Evolutionary conservation across 192 early-diverging fungal genomes (phyloP).

Genomic region (Lunasporangiospora selenospora): DNA sequence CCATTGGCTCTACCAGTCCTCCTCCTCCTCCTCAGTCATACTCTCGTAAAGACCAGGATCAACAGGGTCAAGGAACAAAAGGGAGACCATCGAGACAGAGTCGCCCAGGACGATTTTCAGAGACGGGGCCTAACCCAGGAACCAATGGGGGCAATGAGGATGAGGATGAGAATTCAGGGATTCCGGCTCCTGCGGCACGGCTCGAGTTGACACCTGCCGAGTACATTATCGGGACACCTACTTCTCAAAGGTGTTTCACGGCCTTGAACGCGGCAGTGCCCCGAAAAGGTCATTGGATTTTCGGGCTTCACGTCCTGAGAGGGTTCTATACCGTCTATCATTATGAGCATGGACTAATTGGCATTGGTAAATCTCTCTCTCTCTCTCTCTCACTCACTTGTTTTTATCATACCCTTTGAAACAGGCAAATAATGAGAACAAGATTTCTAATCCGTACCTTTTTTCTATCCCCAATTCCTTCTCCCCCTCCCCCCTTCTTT

Average conservation of each 20-base stretch:
- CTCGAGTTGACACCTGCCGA: slow-evolving; percentile 21
- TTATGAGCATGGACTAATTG: slow-evolving; percentile 25
- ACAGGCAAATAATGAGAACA: too few relatives aligned
- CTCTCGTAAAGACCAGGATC: too few relatives aligned
- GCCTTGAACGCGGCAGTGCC: slow-evolving; percentile 7
- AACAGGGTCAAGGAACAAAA: too few relatives aligned
- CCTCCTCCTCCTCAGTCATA: too few relatives aligned
- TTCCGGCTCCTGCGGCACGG: not conserved
- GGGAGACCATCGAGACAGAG: too few relatives aligned
- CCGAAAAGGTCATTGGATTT: slow-evolving; percentile 26
- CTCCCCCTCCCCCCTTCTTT: not conserved
- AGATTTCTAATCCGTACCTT: too few relatives aligned
- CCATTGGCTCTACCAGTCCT: too few relatives aligned
- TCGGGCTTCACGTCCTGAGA: slow-evolving; percentile 20
- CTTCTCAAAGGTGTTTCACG: slow-evolving; percentile 19
- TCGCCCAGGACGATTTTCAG: too few relatives aligned
- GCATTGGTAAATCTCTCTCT: slow-evolving; percentile 13
- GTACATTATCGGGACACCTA: slow-evolving; percentile 16
- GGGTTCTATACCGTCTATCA: slow-evolving; percentile 33
- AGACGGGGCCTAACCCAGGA: too few relatives aligned
- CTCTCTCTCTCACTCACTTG: not conserved
- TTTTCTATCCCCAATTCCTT: too few relatives aligned
- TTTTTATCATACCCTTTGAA: not conserved
- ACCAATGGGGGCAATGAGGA: slow-evolving; percentile 7
- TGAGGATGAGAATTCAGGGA: too few relatives aligned